Evolutionary conservation across 2,329 filamentous ascomycete species (phyloP).

Genomic region (Phialocephala subalpina): DNA sequence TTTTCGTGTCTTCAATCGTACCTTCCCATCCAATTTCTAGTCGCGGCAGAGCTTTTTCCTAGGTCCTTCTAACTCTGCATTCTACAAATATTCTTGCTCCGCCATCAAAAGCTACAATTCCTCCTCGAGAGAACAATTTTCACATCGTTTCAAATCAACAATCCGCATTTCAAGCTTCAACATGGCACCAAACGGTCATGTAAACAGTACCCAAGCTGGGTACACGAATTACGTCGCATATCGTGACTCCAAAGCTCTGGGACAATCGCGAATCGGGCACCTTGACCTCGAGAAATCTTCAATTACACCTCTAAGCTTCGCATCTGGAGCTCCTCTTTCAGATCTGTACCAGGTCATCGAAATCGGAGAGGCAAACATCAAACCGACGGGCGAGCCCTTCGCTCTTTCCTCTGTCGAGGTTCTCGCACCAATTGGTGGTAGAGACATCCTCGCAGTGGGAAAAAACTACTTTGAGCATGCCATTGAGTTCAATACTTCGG

Average conservation of each 20-base stretch:
- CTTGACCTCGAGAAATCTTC: constrained; percentile 46
- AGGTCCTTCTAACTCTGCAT: background rate
- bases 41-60: background rate
- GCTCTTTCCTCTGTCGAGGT: constrained; percentile 49
- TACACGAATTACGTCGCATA: constrained; percentile 50
- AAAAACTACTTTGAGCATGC: constrained; percentile 67
- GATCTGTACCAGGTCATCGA: constrained; percentile 61
- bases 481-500: constrained; percentile 62
- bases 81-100: background rate
- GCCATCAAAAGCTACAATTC: background rate
- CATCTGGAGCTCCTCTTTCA: constrained; percentile 54
- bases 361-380: constrained; percentile 50
- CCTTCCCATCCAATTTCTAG: background rate
- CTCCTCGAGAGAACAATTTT: background rate
- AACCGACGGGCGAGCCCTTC: constrained; percentile 45
- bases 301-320: constrained; percentile 54
- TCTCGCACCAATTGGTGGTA: constrained; percentile 54
- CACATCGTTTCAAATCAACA: background rate
- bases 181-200: constrained; percentile 13
- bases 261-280: constrained; percentile 49
- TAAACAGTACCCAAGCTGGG: constrained; percentile 1
- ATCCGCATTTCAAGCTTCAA: background rate
- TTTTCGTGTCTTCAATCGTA: background rate
- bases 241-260: constrained; percentile 32
- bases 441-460: constrained; percentile 62